Base-by-base conservation (phyloP, 257 asterid genomes). In the Przewalskia tangutica region DNA sequence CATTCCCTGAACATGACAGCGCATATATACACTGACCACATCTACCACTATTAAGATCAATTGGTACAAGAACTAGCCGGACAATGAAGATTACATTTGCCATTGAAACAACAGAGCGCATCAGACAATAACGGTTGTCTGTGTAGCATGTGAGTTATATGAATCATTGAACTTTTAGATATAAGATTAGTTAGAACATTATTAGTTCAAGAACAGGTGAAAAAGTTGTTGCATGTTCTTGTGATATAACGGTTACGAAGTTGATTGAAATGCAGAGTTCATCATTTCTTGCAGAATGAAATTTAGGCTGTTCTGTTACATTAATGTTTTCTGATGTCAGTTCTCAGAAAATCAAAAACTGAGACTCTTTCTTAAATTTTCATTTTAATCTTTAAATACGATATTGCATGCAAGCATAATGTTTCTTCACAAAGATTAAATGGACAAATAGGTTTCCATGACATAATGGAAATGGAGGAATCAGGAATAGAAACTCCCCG, bases 1-100 rank as follows among this genome's bases (percentile, higher is more conserved):
- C 90, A 86, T 10, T 82, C 89, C 77, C 77, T 93, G 86, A 93
- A 93, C 64, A 89, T 93, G 97, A 93, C 94, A n/a, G 94, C 97
- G 16, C 97, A 93, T 85, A 93, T 93, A 93, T 90, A 91, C 82
- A 84, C 86, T 5, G 92, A 91, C 87, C 95, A 93, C 84, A 76
- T 79, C 16, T 91, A 93, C 85, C 91, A 87, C 83, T 88, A 87
- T 87, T 88, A 86, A 86, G 54, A 62, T 42, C 54, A 23, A 34
- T 32, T 3, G 51, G 14, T 58, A 73, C 13, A 50, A 73, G 2
- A 23, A 73, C 5, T 73, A n/a, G 79, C 23, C 8, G 32, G 44
- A 42, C 60, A 73, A 73, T 73, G 3, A 56, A 3, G 79, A n/a
- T 56, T 12, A 73, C 62, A 16, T 20, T 0, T 8, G 42, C 62